phyloP scores from a whole-genome alignment of 2,329 filamentous ascomycete species.

The Alternaria metachromatica region DNA sequence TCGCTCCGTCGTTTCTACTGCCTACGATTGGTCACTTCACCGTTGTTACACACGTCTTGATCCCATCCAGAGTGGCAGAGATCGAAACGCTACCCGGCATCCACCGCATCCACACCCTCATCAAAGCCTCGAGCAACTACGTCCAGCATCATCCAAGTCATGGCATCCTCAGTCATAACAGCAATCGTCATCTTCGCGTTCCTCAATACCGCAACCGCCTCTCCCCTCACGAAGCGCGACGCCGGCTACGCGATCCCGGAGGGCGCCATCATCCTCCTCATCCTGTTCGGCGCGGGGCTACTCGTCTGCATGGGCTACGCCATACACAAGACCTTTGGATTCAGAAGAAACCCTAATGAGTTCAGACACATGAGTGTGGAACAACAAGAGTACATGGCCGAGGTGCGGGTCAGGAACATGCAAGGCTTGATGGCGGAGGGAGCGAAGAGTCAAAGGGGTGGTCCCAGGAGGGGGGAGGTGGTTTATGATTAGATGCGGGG shows the following conservation, averaged over 20 bases:
- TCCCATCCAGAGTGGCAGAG: neutral
- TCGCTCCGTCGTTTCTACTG: neutral
- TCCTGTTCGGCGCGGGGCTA: constrained; percentile 23
- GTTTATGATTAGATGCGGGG: neutral
- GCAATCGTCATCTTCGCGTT: neutral
- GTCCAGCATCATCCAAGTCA: neutral
- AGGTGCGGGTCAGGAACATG: constrained; percentile 25
- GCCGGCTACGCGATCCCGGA: constrained; percentile 23
- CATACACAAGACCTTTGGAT: constrained; percentile 23
- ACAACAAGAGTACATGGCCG: constrained; percentile 33
- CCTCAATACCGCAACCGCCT: neutral
- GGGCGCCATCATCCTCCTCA: constrained; percentile 26
- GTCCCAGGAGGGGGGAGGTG: neutral
- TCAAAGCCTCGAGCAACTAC: no score
- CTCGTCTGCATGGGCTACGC: constrained; percentile 28
- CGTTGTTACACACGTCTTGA: neutral
- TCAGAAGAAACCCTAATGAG: constrained; percentile 9
- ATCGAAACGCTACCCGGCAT: no score
- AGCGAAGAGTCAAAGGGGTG: neutral
- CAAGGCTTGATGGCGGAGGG: constrained; percentile 19
- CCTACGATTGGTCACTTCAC: neutral
- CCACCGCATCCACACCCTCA: neutral
- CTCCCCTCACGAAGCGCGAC: constrained; percentile 19
- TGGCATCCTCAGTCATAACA: neutral
- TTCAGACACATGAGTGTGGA: constrained; percentile 16